Base-by-base conservation (phyloP, 2,329 filamentous ascomycete genomes). In the Mollisiaceae sp. region DNA sequence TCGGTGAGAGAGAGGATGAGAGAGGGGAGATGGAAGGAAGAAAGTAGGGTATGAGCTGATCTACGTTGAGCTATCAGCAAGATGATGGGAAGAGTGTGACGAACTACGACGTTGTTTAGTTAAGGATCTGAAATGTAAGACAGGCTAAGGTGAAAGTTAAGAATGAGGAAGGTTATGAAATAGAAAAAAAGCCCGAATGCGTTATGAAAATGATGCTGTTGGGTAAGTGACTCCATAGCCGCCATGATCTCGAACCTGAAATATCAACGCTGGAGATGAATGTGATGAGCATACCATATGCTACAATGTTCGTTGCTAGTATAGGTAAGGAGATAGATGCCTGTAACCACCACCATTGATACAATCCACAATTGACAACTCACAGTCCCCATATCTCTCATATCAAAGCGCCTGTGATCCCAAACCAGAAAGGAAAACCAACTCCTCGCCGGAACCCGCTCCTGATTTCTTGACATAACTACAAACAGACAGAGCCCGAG, bases 401-500 rank as follows among this genome's bases (percentile, higher is more conserved):
- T 50, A 43, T 43, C 14, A 18, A 22, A 50, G 24, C 45, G 45
- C 45, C 45, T 12, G 14, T 50, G 6, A 24, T 24, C 45, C 45
- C 22, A 50, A 5, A 24, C n/a, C 45, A 22, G 22, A 50, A 50
- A 50, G 12, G n/a, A 27, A 14, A 50, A 50, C 45, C 5, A 50
- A 50, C 45, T 50, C 45, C 45, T 11, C n/a, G 12, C 41, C 15
- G n/a, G 15, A 43, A 41, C 41, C 41, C 41, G 41, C 41, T 43
- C 41, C 41, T n/a, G 41, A 43, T 32, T 32, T 43, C 41, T 43
- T 43, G 41, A 43, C 41, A 43, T 18, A 43, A 43, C 12, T 22
- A 50, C 20, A 62, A 58, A 45, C 59, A 41, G 62, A 57, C 60
- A 41, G 15, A 41, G 4, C 12, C 38, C 8, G 38, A 41, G 2